These are phyloP conservation scores for Kuraishia piskuri DNA, from an alignment of 805 yeast species.

Conservation along the genomic window DNA sequence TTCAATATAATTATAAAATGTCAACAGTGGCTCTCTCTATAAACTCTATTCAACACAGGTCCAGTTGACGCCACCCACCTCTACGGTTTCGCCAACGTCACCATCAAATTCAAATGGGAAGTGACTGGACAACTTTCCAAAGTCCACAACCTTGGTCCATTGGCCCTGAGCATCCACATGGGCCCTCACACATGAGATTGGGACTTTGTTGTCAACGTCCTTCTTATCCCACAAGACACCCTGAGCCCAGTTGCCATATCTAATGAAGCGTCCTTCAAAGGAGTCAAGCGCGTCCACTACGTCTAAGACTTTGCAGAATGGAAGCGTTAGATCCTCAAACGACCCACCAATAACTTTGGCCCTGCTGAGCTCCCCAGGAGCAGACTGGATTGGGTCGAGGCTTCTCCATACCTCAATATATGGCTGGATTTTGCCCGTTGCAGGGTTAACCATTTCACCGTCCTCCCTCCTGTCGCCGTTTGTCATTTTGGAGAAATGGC, in stretches of 20 bases:
- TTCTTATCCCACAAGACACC: slow-evolving; percentile 25
- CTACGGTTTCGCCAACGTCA: background rate
- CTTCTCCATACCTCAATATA: slow-evolving; percentile 51
- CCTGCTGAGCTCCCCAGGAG: slow-evolving; percentile 5
- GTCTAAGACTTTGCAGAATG: slow-evolving; percentile 13
- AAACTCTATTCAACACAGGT: slow-evolving; percentile 3
- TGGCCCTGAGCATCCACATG: background rate
- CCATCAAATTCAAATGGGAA: slow-evolving; percentile 2
- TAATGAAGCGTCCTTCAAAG: slow-evolving; percentile 34
- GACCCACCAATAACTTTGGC: background rate
- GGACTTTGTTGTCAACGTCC: background rate
- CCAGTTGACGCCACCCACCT: slow-evolving; percentile 2
- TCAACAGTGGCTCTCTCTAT: too few relatives aligned
- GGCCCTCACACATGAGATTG: background rate
- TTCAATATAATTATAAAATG: background rate
- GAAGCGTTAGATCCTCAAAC: slow-evolving; percentile 7
- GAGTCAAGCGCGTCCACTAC: slow-evolving; percentile 15
- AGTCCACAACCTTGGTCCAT: background rate
- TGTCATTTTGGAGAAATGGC: slow-evolving; percentile 30
- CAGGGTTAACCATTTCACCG: slow-evolving; percentile 40
- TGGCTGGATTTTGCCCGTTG: slow-evolving; percentile 28
- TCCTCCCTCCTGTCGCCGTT: slow-evolving; percentile 38
- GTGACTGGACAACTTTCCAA: background rate
- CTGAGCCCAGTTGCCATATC: slow-evolving; percentile 44
- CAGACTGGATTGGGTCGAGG: slow-evolving; percentile 28